Evolutionary conservation across 2,329 filamentous ascomycete genomes (phyloP).

Genomic region (Talaromyces piceae): DNA sequence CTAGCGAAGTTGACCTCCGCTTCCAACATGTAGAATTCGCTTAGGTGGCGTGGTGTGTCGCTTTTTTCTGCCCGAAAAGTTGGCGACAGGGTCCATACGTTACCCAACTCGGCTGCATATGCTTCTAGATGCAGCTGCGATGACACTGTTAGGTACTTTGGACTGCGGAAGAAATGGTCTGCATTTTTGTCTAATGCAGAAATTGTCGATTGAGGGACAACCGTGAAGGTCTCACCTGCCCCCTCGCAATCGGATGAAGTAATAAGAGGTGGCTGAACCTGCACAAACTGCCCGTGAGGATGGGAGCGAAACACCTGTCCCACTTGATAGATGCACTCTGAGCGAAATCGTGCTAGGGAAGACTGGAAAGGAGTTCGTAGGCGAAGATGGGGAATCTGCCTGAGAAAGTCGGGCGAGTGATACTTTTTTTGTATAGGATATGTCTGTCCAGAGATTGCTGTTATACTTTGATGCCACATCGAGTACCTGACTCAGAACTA

Average conservation of each 20-base stretch:
- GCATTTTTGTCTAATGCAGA: conserved; percentile 21
- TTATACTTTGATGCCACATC: background rate
- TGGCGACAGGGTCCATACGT: conserved; percentile 89
- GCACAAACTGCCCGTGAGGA: conserved; percentile 50
- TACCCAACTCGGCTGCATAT: conserved; percentile 75
- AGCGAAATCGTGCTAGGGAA: conserved; percentile 72
- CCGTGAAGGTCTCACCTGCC: conserved; percentile 83
- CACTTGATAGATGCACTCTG: conserved; percentile 65
- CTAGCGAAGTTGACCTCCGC: conserved; percentile 77
- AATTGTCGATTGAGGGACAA: conserved; percentile 42
- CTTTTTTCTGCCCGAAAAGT: conserved; percentile 91
- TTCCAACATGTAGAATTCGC: conserved; percentile 98
- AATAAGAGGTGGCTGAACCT: conserved; percentile 88
- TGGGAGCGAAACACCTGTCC: conserved; percentile 64
- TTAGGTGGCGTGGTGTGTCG: conserved; percentile 86
- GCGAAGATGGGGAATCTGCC: conserved; percentile 80
- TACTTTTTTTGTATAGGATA: conserved; percentile 97
- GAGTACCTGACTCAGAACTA: conserved; percentile 26
- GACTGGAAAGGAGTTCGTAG: conserved; percentile 74
- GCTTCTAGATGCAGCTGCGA: conserved; percentile 92
- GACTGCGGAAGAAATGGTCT: conserved; percentile 66
- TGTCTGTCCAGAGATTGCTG: conserved; percentile 48
- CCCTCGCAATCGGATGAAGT: conserved; percentile 97
- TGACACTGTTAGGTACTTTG: conserved; percentile 95
- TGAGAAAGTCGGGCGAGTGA: conserved; percentile 79